These are phyloP conservation scores for Thielaviopsis musarum DNA, from an alignment of 2,329 filamentous ascomycete species.

Conservation along the genomic window DNA sequence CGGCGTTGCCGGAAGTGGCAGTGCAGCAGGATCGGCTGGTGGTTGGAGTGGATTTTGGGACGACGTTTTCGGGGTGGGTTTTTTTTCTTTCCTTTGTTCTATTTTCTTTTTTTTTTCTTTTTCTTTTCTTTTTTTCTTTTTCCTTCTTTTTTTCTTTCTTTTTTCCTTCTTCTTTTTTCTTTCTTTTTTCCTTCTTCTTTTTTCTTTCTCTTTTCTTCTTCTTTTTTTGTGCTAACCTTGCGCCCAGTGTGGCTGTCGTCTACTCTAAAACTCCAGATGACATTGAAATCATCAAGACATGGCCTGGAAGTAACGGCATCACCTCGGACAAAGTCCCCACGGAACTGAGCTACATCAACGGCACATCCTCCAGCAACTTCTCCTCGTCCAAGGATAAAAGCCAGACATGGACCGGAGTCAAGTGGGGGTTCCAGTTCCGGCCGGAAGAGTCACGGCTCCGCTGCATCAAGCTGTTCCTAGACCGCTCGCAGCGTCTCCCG, in stretches of 20 bases:
- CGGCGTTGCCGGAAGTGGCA: constrained; percentile 34
- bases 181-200: neutral
- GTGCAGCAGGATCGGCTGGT: constrained; percentile 47
- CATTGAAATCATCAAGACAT: constrained; percentile 69
- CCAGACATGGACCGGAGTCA: too few relatives aligned
- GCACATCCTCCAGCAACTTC: constrained; percentile 19
- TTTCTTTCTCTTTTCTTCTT: neutral
- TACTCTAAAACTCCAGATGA: constrained; percentile 65
- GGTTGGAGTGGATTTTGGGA: constrained; percentile 69
- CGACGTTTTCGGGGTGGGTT: constrained; percentile 29
- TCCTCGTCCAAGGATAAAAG: constrained; percentile 23
- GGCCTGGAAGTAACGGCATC: constrained; percentile 71
- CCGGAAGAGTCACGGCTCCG: constrained; percentile 59
- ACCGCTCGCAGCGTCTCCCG: constrained; percentile 63
- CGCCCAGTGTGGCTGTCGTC: constrained; percentile 56
- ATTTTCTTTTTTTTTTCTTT: neutral
- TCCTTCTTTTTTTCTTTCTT: neutral
- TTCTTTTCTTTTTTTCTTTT: neutral
- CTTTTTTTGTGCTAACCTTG: constrained; percentile 19
- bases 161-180: neutral
- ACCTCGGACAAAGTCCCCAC: constrained; percentile 80
- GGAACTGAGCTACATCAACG: constrained; percentile 44
- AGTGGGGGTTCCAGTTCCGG: constrained; percentile 74
- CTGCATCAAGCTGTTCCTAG: constrained; percentile 73
- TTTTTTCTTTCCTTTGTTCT: neutral